Conservation (phyloP, 108 stramenopile species). For the Cyclotella kingstonii region DNA sequence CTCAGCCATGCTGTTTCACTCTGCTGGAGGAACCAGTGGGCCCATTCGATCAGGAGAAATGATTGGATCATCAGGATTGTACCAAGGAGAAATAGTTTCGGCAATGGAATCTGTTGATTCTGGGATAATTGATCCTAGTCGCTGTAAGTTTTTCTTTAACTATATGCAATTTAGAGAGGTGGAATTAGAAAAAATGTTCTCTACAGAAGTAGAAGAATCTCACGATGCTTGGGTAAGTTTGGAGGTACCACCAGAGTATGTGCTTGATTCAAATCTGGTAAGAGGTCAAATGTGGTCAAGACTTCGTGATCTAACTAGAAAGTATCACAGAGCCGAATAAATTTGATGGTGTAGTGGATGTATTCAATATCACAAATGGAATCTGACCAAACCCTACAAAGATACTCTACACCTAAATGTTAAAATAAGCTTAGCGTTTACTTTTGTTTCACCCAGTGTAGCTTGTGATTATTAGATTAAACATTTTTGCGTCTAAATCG, state of each 20-base stretch:
- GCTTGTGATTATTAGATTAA: not conserved
- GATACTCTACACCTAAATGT: too few relatives aligned
- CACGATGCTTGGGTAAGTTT: conserved; percentile 77
- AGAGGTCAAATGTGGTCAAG: conserved; percentile 70
- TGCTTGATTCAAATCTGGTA: conserved; percentile 59
- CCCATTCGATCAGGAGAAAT: conserved; percentile 44
- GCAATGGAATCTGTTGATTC: conserved; percentile 48
- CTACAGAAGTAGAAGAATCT: conserved; percentile 40
- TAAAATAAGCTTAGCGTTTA: too few relatives aligned
- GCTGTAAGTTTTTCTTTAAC: conserved; percentile 81
- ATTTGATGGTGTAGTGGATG: not conserved
- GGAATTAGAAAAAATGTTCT: conserved; percentile 77
- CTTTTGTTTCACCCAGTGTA: not conserved
- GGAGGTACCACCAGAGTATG: conserved; percentile 68
- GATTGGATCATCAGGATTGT: conserved; percentile 73
- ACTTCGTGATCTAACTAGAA: conserved; percentile 53
- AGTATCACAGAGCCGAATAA: conserved; percentile 2
- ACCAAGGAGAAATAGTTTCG: conserved; percentile 66
- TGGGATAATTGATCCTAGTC: conserved; percentile 40
- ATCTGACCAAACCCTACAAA: too few relatives aligned
- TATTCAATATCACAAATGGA: not conserved
- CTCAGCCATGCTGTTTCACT: conserved; percentile 69
- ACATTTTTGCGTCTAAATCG: conserved; percentile 19
- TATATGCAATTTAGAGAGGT: conserved; percentile 72
- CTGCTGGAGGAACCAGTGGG: conserved; percentile 40